Evolutionary conservation across 441 rosid species (phyloP).

Genomic region (Erysimum pusillum): DNA sequence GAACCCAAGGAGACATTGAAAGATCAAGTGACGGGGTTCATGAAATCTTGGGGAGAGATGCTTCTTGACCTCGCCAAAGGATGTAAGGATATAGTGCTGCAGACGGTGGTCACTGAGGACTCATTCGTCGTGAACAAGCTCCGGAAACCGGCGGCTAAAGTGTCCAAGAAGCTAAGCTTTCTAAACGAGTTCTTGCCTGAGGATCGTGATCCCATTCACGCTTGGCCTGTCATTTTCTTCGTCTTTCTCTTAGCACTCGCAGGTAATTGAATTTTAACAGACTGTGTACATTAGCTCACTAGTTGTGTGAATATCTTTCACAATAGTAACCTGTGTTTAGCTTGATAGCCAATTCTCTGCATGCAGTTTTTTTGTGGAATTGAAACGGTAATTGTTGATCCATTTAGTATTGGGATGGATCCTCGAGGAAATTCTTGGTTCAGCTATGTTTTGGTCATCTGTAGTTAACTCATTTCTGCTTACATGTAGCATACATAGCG

Average conservation of each 20-base stretch:
- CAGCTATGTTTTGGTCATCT: background rate
- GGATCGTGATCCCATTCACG: slow-evolving; percentile 92
- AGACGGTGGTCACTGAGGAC: slow-evolving; percentile 79
- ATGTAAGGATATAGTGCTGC: slow-evolving; percentile 71
- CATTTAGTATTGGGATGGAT: slow-evolving; percentile 16
- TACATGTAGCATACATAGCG: background rate
- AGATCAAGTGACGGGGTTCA: slow-evolving; percentile 77
- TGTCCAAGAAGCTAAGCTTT: slow-evolving; percentile 64
- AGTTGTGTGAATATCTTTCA: background rate
- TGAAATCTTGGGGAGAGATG: slow-evolving; percentile 95
- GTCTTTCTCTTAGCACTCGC: slow-evolving; percentile 79
- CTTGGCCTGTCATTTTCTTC: slow-evolving; percentile 86
- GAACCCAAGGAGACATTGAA: slow-evolving; percentile 58
- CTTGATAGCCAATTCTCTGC: background rate
- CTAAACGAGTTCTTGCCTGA: slow-evolving; percentile 96
- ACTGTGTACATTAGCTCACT: background rate
- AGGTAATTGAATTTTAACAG: slow-evolving; percentile 50
- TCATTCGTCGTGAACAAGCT: slow-evolving; percentile 79
- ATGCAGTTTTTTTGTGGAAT: background rate
- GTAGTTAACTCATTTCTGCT: background rate
- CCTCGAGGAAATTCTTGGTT: slow-evolving; percentile 5
- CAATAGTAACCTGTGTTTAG: background rate
- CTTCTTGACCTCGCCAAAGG: slow-evolving; percentile 80
- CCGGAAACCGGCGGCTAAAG: slow-evolving; percentile 68
- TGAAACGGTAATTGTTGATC: background rate